These are phyloP conservation scores for Beauveria rudraprayagi DNA, from an alignment of 2,329 filamentous ascomycete species.

Conservation along the genomic window DNA sequence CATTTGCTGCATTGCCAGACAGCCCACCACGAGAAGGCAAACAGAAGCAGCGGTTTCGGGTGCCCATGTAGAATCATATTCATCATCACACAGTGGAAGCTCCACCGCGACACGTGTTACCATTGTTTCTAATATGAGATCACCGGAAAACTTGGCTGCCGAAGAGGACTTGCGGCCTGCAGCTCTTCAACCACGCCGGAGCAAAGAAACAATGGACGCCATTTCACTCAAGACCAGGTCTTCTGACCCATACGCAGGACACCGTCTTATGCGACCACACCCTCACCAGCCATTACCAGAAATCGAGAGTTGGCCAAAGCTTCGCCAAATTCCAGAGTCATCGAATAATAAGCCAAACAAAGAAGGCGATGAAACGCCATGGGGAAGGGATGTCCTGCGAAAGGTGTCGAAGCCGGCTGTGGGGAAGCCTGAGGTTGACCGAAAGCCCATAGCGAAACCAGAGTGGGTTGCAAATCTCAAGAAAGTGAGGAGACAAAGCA, in stretches of 20 bases:
- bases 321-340: conserved; percentile 3
- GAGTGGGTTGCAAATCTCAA: conserved; percentile 5
- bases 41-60: conserved; percentile 10
- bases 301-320: conserved; percentile 1
- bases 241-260: conserved; percentile 6
- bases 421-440: not conserved
- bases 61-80: not conserved
- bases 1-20: conserved; percentile 21
- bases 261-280: conserved; percentile 5
- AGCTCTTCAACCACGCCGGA: conserved; percentile 8
- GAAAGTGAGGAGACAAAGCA: not conserved
- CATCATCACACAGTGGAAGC: conserved; percentile 3
- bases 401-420: conserved; percentile 2
- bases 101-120: conserved; percentile 7
- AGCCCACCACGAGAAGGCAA: conserved; percentile 7
- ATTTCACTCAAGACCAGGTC: not conserved
- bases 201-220: not conserved
- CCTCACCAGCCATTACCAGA: conserved; percentile 10
- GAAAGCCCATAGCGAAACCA: not conserved
- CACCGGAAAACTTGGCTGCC: not conserved
- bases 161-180: conserved; percentile 3
- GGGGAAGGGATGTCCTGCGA: not conserved
- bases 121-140: not conserved
- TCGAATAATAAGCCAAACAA: not conserved
- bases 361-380: not conserved